These are phyloP conservation scores for Mortierella alpina DNA, from an alignment of 192 early-diverging fungal genomes.

Conservation along the genomic window DNA sequence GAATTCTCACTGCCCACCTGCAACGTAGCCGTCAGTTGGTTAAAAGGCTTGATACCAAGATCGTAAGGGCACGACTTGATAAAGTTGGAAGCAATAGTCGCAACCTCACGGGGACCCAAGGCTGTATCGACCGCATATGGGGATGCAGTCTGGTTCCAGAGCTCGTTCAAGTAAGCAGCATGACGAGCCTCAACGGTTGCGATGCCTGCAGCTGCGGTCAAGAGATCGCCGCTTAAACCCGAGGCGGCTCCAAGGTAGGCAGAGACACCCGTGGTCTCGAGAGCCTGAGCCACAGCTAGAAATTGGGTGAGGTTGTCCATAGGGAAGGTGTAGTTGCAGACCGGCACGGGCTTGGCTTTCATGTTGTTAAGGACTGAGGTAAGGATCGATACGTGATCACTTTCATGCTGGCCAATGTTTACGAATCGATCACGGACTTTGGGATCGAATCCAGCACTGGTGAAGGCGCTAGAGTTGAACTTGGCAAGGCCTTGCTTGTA, in stretches of 20 bases:
- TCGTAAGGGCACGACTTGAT: slow-evolving; percentile 17
- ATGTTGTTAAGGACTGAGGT: slow-evolving; percentile 16
- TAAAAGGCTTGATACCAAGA: slow-evolving; percentile 6
- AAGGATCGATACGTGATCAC: slow-evolving; percentile 17
- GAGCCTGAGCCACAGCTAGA: slow-evolving; percentile 58
- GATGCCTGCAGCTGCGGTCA: slow-evolving; percentile 5
- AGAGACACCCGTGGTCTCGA: slow-evolving; percentile 61
- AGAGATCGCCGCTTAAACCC: neutral
- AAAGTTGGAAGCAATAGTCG: slow-evolving; percentile 7
- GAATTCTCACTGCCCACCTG: neutral
- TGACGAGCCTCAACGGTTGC: slow-evolving; percentile 28
- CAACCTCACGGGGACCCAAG: neutral
- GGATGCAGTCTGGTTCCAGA: slow-evolving; percentile 5
- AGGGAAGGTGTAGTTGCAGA: slow-evolving; percentile 29
- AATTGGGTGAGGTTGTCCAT: slow-evolving; percentile 55
- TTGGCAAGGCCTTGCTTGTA: slow-evolving; percentile 34
- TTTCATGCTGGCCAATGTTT: slow-evolving; percentile 27
- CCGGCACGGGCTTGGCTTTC: slow-evolving; percentile 14
- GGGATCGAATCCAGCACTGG: slow-evolving; percentile 15
- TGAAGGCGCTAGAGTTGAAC: slow-evolving; percentile 10
- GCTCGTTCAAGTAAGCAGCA: slow-evolving; percentile 20
- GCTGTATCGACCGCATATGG: slow-evolving; percentile 31
- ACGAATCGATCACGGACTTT: slow-evolving; percentile 16
- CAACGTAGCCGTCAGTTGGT: slow-evolving; percentile 15
- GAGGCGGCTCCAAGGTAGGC: slow-evolving; percentile 61